These are phyloP conservation scores for Coemansia sp. DNA, from an alignment of 192 early-diverging fungal genomes.

Conservation along the genomic window DNA sequence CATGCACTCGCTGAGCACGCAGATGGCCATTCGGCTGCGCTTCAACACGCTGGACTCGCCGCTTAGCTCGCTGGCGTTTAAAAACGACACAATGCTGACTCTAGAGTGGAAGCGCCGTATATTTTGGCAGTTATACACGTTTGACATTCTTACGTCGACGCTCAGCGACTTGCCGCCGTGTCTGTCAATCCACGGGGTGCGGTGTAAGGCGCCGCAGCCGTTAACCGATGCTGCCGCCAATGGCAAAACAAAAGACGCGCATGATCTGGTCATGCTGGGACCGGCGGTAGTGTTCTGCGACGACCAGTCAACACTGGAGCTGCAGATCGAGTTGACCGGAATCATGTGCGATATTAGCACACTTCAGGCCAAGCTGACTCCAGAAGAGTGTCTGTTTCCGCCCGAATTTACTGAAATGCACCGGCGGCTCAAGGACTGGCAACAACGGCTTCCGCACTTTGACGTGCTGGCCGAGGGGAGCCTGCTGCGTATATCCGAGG, in stretches of 20 bases:
- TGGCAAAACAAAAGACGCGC: not conserved
- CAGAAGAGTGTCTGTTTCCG: constrained; percentile 31
- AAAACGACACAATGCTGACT: constrained; percentile 19
- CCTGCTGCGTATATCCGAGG: constrained; percentile 10
- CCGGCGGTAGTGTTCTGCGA: constrained; percentile 43
- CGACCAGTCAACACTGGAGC: constrained; percentile 22
- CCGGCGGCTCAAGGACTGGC: constrained; percentile 24
- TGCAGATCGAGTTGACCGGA: constrained; percentile 37
- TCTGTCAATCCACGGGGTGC: constrained; percentile 29
- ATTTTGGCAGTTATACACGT: constrained; percentile 53
- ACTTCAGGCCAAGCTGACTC: constrained; percentile 28
- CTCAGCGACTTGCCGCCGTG: constrained; percentile 41
- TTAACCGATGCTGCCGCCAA: constrained; percentile 1
- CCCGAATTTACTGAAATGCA: constrained; percentile 15
- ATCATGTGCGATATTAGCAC: constrained; percentile 42
- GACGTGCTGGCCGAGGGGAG: constrained; percentile 19
- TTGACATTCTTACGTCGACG: constrained; percentile 37
- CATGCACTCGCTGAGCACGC: constrained; percentile 50
- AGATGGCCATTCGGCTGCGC: constrained; percentile 51
- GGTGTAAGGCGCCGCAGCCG: constrained; percentile 32
- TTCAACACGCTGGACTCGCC: constrained; percentile 51
- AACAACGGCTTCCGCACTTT: constrained; percentile 20
- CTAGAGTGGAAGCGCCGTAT: constrained; percentile 54
- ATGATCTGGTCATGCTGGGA: constrained; percentile 21
- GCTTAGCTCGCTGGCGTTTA: constrained; percentile 28